Evolutionary conservation across 768 basidiomycete genomes (phyloP).

Genomic region (Hygrophorus russula): DNA sequence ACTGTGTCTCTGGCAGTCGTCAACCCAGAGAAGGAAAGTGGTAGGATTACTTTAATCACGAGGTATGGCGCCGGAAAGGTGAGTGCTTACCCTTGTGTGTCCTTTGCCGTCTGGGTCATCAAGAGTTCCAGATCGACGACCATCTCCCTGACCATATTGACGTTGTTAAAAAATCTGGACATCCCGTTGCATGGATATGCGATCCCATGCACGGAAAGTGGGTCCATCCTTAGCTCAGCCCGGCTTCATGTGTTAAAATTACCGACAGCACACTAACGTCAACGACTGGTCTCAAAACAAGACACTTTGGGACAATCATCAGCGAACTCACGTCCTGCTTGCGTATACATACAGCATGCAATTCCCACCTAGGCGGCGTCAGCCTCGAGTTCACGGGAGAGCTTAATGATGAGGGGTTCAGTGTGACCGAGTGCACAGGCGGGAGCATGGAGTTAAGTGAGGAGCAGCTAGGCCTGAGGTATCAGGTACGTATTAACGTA

Average conservation of each 20-base stretch:
- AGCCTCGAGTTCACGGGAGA: slow-evolving; percentile 92
- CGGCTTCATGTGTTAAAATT: not conserved
- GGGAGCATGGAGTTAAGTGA: slow-evolving; percentile 93
- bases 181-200: slow-evolving; percentile 90
- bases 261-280: slow-evolving; percentile 71
- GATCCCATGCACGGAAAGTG: slow-evolving; percentile 99
- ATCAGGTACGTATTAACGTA: slow-evolving; percentile 42
- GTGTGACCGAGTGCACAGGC: slow-evolving; percentile 93
- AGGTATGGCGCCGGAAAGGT: slow-evolving; percentile 89
- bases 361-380: slow-evolving; percentile 73
- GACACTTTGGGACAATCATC: slow-evolving; percentile 83
- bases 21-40: slow-evolving; percentile 74
- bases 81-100: slow-evolving; percentile 1
- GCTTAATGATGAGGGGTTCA: slow-evolving; percentile 80
- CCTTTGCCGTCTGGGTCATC: not conserved
- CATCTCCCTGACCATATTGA: slow-evolving; percentile 72
- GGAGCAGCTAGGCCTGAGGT: slow-evolving; percentile 81
- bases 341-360: slow-evolving; percentile 61
- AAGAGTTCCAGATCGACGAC: slow-evolving; percentile 46
- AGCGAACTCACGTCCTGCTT: slow-evolving; percentile 76
- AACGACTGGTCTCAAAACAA: slow-evolving; percentile 73
- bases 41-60: slow-evolving; percentile 83
- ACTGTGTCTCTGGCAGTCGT: slow-evolving; percentile 43
- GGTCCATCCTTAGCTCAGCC: slow-evolving; percentile 19
- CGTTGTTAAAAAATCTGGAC: slow-evolving; percentile 67